Evolutionary conservation across 352 stramenopile species (phyloP).

Genomic region (Globisporangium canariense): DNA sequence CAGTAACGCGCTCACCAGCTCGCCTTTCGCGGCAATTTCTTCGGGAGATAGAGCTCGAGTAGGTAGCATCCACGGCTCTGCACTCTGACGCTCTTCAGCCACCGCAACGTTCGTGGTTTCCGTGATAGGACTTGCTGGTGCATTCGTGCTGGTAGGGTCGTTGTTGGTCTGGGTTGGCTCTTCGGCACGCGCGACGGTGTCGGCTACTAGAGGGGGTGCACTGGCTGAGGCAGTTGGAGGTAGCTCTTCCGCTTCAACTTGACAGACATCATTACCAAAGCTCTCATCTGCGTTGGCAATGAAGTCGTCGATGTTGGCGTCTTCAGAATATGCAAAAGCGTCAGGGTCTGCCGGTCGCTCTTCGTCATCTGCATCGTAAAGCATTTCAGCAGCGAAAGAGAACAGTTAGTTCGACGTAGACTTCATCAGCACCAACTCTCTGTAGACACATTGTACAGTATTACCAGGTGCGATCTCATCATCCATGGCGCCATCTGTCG

Average conservation of each 20-base stretch:
- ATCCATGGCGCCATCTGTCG: not conserved
- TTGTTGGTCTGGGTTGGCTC: not conserved
- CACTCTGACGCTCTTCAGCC: not conserved
- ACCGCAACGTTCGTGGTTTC: not conserved
- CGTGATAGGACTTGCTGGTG: not conserved
- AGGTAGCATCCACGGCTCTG: slow-evolving; percentile 12
- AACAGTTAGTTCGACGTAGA: not conserved
- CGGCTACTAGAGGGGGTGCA: not conserved
- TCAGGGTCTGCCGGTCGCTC: not conserved
- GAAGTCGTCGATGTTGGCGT: slow-evolving; percentile 13
- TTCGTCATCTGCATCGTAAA: not conserved
- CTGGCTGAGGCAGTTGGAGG: not conserved
- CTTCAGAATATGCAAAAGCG: slow-evolving; percentile 1
- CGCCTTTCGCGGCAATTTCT: slow-evolving; percentile 23
- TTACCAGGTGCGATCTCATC: not conserved
- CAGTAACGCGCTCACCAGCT: slow-evolving; percentile 27
- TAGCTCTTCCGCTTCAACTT: not conserved
- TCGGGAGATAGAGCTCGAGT: slow-evolving; percentile 19
- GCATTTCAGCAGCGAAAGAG: not conserved
- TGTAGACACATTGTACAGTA: not conserved
- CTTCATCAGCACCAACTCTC: not conserved
- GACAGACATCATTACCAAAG: not conserved
- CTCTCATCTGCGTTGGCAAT: slow-evolving; percentile 12
- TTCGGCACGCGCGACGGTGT: not conserved
- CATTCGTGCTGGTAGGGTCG: not conserved